Conservation (phyloP, 1,284 basidiomycete species). For the Sanghuangporus weigelae region DNA sequence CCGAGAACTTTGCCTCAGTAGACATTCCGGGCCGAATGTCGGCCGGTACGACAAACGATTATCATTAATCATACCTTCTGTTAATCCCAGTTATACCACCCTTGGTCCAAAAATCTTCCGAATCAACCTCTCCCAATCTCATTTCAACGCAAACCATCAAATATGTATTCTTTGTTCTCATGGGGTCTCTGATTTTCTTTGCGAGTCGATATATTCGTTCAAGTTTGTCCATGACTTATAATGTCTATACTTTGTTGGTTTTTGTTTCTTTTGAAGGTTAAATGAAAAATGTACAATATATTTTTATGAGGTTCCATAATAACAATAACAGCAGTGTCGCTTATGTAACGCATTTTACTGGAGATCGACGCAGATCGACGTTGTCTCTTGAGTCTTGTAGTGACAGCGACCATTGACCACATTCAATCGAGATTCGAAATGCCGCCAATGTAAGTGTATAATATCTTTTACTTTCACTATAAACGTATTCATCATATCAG, state of each 20-base stretch:
- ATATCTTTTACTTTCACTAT: neutral
- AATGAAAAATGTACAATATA: neutral
- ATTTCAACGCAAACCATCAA: neutral
- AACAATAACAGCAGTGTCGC: neutral
- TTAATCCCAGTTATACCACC: neutral
- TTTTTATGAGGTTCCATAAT: neutral
- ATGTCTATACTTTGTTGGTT: neutral
- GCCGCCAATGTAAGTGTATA: constrained; percentile 28
- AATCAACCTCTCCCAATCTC: neutral
- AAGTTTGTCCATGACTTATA: neutral
- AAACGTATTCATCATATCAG: constrained; percentile 30
- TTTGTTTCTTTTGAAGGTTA: neutral
- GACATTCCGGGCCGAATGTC: neutral
- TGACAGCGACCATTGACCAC: neutral
- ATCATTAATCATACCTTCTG: neutral
- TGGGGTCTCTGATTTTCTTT: neutral
- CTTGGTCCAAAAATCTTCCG: neutral
- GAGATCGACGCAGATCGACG: too few relatives aligned
- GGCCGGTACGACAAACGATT: neutral
- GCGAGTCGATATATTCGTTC: neutral
- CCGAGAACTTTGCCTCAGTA: neutral
- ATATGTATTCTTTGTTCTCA: neutral
- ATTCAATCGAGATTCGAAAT: constrained; percentile 18
- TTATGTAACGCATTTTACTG: too few relatives aligned
- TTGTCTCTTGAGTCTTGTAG: too few relatives aligned